Conservation (phyloP, 345 rosid species). For the Pseudoturritis turrita region DNA sequence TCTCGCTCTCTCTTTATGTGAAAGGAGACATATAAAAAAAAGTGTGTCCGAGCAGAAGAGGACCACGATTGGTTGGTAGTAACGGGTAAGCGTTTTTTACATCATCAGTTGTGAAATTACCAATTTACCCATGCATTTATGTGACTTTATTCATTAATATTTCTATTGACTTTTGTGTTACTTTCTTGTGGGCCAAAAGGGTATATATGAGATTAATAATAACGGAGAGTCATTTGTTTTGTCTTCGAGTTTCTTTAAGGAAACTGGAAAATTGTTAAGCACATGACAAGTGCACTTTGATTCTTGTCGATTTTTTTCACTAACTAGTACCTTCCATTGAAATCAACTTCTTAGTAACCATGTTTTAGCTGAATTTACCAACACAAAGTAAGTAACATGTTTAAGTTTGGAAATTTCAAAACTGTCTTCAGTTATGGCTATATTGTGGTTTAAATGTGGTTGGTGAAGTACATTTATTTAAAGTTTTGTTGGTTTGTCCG, state of each 20-base stretch:
- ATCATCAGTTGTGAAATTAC: not conserved
- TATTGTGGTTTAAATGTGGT: not conserved
- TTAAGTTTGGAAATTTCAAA: too few relatives aligned
- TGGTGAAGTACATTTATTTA: too few relatives aligned
- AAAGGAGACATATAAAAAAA: not conserved
- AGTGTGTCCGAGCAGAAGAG: slow-evolving; percentile 12
- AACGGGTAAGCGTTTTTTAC: slow-evolving; percentile 20
- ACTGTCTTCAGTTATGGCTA: not conserved
- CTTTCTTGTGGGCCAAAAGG: not conserved
- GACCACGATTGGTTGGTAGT: slow-evolving; percentile 22
- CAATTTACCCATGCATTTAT: not conserved
- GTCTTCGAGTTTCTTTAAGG: not conserved
- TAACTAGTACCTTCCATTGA: not conserved
- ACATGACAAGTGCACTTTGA: slow-evolving; percentile 12
- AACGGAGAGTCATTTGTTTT: not conserved
- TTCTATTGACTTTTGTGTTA: not conserved
- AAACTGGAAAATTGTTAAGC: not conserved
- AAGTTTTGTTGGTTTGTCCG: not conserved
- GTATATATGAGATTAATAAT: not conserved
- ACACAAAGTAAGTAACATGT: not conserved
- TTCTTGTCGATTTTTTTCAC: not conserved
- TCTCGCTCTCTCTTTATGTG: slow-evolving; percentile 4
- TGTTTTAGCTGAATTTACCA: not conserved
- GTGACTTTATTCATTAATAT: not conserved
- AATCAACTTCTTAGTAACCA: not conserved